Conservation (phyloP, 2,329 filamentous ascomycete genomes). For the Ophiosphaerella korrae region DNA sequence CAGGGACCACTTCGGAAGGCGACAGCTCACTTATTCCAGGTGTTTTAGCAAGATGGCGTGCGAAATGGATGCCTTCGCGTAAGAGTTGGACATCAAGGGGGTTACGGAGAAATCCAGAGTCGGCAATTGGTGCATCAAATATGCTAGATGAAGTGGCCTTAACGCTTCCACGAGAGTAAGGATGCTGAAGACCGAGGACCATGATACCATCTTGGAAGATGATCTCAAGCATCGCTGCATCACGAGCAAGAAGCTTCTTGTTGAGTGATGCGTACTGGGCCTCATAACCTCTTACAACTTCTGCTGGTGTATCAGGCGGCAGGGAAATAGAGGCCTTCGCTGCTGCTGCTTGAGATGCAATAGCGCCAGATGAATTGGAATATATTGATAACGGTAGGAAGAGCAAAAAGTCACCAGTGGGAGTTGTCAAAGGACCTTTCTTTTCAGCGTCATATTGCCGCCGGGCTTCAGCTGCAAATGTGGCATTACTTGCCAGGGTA, state of each 20-base stretch:
- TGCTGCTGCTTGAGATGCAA: slow-evolving; percentile 20
- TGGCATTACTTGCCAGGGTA: slow-evolving; percentile 13
- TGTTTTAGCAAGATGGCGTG: slow-evolving; percentile 15
- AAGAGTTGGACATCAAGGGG: slow-evolving; percentile 26
- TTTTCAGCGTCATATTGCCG: slow-evolving; percentile 17
- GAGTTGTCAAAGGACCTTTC: slow-evolving; percentile 18
- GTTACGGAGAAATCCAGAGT: slow-evolving; percentile 30
- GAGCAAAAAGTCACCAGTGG: slow-evolving; percentile 28
- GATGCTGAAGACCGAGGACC: slow-evolving; percentile 26
- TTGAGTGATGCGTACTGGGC: slow-evolving; percentile 21
- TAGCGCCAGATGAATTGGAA: slow-evolving; percentile 18
- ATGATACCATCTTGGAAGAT: slow-evolving; percentile 26
- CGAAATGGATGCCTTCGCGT: slow-evolving; percentile 28
- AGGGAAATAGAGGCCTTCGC: slow-evolving; percentile 21
- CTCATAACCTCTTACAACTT: slow-evolving; percentile 24
- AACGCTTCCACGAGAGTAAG: slow-evolving; percentile 31
- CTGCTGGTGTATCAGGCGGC: slow-evolving; percentile 14
- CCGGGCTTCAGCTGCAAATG: slow-evolving; percentile 25
- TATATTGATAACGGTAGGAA: slow-evolving; percentile 27
- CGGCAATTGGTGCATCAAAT: slow-evolving; percentile 31
- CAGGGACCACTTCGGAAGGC: slow-evolving; percentile 27
- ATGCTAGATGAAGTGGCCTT: slow-evolving; percentile 23
- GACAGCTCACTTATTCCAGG: slow-evolving; percentile 20
- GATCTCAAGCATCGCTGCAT: slow-evolving; percentile 25
- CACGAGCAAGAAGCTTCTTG: slow-evolving; percentile 19